These are phyloP conservation scores for Entomortierella chlamydospora DNA, from an alignment of 192 early-diverging fungal genomes.

Conservation along the genomic window DNA sequence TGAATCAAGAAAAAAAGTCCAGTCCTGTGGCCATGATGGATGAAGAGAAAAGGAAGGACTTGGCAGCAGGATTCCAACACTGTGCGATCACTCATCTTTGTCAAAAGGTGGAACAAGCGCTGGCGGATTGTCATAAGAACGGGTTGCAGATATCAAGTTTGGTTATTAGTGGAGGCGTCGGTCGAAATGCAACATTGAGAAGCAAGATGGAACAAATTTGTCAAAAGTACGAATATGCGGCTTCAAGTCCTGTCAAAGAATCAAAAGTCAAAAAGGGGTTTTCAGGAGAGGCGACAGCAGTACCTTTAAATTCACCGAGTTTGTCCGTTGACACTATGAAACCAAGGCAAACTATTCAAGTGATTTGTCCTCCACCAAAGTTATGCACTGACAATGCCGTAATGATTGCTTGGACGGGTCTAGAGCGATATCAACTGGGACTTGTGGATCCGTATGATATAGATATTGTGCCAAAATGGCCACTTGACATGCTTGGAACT, in stretches of 20 bases:
- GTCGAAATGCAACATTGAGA: constrained; percentile 75
- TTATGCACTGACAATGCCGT: constrained; percentile 87
- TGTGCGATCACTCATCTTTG: constrained; percentile 68
- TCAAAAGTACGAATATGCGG: constrained; percentile 3
- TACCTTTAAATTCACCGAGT: neutral
- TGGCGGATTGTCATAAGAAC: constrained; percentile 53
- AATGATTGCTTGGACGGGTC: constrained; percentile 89
- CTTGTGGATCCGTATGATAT: constrained; percentile 79
- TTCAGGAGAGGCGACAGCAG: neutral
- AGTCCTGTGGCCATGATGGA: constrained; percentile 39
- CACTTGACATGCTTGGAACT: constrained; percentile 64
- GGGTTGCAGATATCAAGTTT: constrained; percentile 58
- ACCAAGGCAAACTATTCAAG: constrained; percentile 52
- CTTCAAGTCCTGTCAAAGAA: neutral
- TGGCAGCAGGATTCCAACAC: constrained; percentile 80
- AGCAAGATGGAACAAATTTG: constrained; percentile 38
- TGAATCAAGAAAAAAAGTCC: constrained; percentile 55
- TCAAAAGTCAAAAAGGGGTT: neutral
- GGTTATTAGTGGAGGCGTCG: constrained; percentile 83
- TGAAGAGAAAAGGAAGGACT: constrained; percentile 54
- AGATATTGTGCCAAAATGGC: constrained; percentile 81
- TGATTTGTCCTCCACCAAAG: constrained; percentile 81
- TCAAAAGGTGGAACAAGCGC: constrained; percentile 71
- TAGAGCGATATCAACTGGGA: constrained; percentile 73
- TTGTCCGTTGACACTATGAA: neutral